Evolutionary conservation across 1,284 basidiomycete genomes (phyloP), one percentile per base, ranked within the genome.

Genomic region (Cryptococcus wingfieldii): DNA sequence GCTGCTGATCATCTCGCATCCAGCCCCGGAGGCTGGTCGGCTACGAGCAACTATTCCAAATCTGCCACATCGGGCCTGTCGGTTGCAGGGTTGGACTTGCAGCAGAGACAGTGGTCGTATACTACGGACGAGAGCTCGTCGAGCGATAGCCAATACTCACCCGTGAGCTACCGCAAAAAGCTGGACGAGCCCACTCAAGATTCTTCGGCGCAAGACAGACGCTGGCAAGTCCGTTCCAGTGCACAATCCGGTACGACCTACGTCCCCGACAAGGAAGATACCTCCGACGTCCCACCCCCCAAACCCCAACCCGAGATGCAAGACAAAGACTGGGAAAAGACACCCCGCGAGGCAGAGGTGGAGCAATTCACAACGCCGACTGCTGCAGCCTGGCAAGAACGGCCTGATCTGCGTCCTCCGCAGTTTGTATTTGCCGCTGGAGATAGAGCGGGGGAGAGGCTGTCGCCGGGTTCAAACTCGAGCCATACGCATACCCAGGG

Each of bases 191-290:
- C 31, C 31, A 10, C 31, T 10, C 31, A 34, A 34, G 31, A 34
- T 10, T 34, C 5, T 34, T 34, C 31, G 6, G 31, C 31, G 31
- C 31, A 34, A 34, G 31, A 34, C 31, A 34, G 31, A 10, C 31
- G 31, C 31, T 34, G 41, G 44, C 53, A 58, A 38, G 47, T 42
- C 8, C 50, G 60, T 23, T 53, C 56, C 10, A 65, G 63, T 42
- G 34, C 63, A 12, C 49, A 53, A 12, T 63, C 64, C 1, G 50
- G 38, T 10, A 54, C 59, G 38, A 65, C 64, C n/a, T 58, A 51
- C 27, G 42, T 44, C 27, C 53, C 50, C 34, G 50, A 37, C 37
- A 47, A 28, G 28, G 27, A n/a, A 25, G 42, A 44, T 5, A 6
- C 10, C 31, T 34, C 31, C 31, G 31, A 34, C 31, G 3, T 34